Evolutionary conservation across 345 rosid genomes (phyloP).

Genomic region (Passiflora organensis): DNA sequence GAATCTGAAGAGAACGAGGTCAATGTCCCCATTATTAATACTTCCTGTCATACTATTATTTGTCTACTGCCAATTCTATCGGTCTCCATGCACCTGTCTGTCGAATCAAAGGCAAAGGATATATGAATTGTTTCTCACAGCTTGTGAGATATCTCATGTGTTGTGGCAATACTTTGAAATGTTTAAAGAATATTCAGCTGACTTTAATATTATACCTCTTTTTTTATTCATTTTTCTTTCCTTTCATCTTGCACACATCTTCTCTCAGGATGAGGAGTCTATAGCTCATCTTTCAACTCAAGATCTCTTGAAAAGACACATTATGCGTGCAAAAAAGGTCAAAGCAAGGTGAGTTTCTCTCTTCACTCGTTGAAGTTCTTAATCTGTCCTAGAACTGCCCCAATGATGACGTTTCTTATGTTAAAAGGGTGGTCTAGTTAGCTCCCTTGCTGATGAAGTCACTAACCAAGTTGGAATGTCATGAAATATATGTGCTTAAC

Average conservation of each 20-base stretch:
- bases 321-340: conserved; percentile 66
- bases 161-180: too few species aligned
- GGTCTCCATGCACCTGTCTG: not conserved
- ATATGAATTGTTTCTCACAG: too few species aligned
- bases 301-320: conserved; percentile 65
- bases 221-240: not conserved
- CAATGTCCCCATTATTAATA: conserved; percentile 7
- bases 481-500: conserved; percentile 1
- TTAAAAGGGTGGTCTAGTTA: too few species aligned
- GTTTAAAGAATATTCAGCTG: too few species aligned
- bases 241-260: conserved; percentile 5
- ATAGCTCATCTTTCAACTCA: conserved; percentile 46
- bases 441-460: not conserved
- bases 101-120: not conserved
- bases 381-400: not conserved
- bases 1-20: conserved; percentile 50
- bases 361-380: not conserved
- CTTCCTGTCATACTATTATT: not conserved
- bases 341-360: conserved; percentile 52
- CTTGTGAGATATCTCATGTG: too few species aligned
- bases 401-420: not conserved
- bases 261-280: conserved; percentile 51
- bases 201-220: too few species aligned
- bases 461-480: too few species aligned
- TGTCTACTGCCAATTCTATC: not conserved